Evolutionary conservation across 1,139 yeast genomes (phyloP), one percentile per base, ranked within the genome.

Genomic region (Lodderomyces oxycetoniae): DNA sequence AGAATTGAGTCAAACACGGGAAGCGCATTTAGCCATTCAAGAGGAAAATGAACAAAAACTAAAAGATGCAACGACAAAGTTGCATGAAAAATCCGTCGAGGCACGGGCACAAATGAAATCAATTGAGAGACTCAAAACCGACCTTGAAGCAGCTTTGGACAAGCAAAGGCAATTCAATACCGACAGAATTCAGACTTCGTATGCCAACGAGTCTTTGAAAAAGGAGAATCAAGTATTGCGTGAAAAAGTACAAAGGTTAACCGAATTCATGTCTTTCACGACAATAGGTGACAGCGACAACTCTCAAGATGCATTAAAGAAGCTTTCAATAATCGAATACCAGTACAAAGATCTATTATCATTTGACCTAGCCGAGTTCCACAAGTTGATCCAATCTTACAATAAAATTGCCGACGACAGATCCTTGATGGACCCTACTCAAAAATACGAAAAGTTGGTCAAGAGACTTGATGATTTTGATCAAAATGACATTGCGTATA

Each of bases 361-460:
- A 28, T 50, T 55, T 35, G 70, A 73, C 47, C 49, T 60, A 39
- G 40, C 52, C 38, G 53, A 71, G 50, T 67, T 66, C 53, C 57
- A 67, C 40, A 59, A 66, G 52, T 47, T 68, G 42, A 46, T 78
- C 31, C 58, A 61, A 23, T 65, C 75, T 1, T 69, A 79, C 39
- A 67, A 71, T 31, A 70, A 71, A 42, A 67, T 79, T 6, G 67
- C 82, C 3, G 86, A 80, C 40, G 76, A 73, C 40, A 49, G 63
- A 3, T 79, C 86, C 0, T 64, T 79, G 24, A 59, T 60, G 16
- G 83, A 77, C 39, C 82, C 85, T 1, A 65, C 65, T 11, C 61
- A 60, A 21, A 77, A 77, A 43, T 56, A 77, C 19, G 67, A 67
- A 5, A 62, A 60, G 32, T 51, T 79, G 33, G 35, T 38, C 11